Base-by-base conservation (phyloP, 2,329 filamentous ascomycete genomes). In the Plectosphaerella plurivora region DNA sequence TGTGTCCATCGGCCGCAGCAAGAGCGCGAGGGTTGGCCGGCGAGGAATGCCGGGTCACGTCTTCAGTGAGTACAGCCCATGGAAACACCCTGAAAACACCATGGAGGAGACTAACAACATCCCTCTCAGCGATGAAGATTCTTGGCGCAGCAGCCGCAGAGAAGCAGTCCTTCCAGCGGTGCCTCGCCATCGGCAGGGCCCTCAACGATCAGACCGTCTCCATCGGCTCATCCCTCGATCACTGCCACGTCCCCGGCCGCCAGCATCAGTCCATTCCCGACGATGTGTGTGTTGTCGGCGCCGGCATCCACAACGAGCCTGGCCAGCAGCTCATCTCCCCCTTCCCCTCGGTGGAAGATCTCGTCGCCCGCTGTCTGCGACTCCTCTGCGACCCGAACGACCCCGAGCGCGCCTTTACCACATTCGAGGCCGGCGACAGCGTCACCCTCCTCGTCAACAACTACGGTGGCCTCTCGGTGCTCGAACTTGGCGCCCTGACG, bases 181-280 rank as follows among this genome's bases (percentile, higher is more conserved):
- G 82, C 85, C 37, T 77, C 77, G 55, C 71, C 72, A 51, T 75
- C 81, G 44, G 84, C 81, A 28, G 73, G 79, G 62, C 67, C 79
- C 50, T 81, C 77, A 36, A 81, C 79, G 44, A 73, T 75, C 15
- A 88, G 84, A 61, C 70, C 80, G 36, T 88, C 4, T 84, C 82
- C 6, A 83, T 90, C 46, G 87, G 87, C 24, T 81, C 83, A 1
- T 85, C 82, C 4, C 67, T 91, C n/a, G 79, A 83, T 46, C 87
- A 89, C 65, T 87, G 89, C 33, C 87, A 89, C 63, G 83, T 90
- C 1, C 87, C 87, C 1, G 86, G 87, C 5, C 75, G 86, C 51
- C 69, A 73, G 2, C 77, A 81, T 52, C 73, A 79, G 56, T 75
- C 78, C 52, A 52, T 63, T 3, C 52, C 58, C 8, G 49, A 53